These are phyloP conservation scores for Ceratocystis huliohia DNA, from an alignment of 2,329 filamentous ascomycete species.

Conservation along the genomic window DNA sequence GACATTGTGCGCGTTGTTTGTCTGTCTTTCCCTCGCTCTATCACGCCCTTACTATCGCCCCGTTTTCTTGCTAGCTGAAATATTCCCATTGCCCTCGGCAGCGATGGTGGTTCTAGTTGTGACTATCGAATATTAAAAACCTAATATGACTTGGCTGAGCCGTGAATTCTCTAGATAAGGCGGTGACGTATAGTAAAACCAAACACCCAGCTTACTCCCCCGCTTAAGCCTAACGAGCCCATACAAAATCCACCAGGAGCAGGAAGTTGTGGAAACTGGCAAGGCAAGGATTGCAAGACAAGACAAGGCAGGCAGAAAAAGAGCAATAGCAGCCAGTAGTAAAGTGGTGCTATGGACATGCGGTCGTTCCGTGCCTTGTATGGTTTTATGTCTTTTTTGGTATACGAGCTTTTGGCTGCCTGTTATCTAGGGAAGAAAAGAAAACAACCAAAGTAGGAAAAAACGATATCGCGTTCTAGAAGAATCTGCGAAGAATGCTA, in stretches of 20 bases:
- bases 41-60: neutral
- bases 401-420: neutral
- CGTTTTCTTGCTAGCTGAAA: neutral
- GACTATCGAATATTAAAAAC: too few species aligned
- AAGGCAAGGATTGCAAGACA: constrained; percentile 4
- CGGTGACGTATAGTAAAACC: neutral
- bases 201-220: neutral
- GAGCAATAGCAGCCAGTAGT: neutral
- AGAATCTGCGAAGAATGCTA: neutral
- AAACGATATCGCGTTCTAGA: neutral
- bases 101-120: too few species aligned
- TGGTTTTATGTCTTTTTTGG: neutral
- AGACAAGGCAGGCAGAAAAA: neutral
- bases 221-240: neutral
- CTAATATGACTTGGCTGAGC: too few species aligned
- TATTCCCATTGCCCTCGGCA: neutral
- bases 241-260: neutral
- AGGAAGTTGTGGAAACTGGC: constrained; percentile 2
- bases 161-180: neutral
- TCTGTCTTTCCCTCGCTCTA: neutral
- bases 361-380: constrained; percentile 3
- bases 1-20: neutral
- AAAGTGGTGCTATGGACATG: neutral
- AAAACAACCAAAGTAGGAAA: neutral
- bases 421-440: neutral